Evolutionary conservation across 2,329 filamentous ascomycete genomes (phyloP).

Genomic region (Aspergillus quadricinctus): DNA sequence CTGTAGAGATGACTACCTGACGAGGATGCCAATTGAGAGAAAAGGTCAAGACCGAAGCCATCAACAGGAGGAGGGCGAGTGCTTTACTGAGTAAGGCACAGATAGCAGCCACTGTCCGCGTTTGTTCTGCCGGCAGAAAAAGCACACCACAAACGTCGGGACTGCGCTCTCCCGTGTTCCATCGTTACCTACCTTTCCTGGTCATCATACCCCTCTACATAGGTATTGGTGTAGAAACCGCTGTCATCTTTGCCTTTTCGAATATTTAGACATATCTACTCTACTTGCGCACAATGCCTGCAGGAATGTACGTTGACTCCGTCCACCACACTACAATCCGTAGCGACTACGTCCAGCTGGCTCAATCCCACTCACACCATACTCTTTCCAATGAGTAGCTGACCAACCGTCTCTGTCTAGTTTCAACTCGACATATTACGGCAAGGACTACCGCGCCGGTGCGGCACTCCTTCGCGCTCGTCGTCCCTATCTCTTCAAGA

Average conservation of each 20-base stretch:
- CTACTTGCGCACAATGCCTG: conserved; percentile 13
- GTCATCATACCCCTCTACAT: background rate
- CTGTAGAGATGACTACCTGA: background rate
- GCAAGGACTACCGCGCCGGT: conserved; percentile 77
- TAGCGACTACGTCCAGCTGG: background rate
- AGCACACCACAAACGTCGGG: background rate
- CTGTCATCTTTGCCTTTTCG: background rate
- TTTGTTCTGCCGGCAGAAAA: background rate
- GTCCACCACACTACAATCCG: background rate
- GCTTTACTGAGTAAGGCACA: background rate
- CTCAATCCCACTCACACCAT: conserved; percentile 3
- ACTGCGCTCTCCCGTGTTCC: background rate
- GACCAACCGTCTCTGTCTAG: conserved; percentile 27
- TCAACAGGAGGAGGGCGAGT: background rate
- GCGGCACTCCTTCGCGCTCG: conserved; percentile 87
- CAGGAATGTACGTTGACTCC: conserved; percentile 18
- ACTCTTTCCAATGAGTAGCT: background rate
- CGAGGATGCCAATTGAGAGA: background rate
- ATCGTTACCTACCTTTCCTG: background rate
- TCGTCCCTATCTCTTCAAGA: conserved; percentile 87
- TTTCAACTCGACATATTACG: conserved; percentile 83
- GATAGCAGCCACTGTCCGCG: background rate
- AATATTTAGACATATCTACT: background rate
- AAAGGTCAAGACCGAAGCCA: background rate
- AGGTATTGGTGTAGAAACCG: background rate